Base-by-base conservation (phyloP, 495 filamentous ascomycete species). In the Talaromyces proteolyticus region DNA sequence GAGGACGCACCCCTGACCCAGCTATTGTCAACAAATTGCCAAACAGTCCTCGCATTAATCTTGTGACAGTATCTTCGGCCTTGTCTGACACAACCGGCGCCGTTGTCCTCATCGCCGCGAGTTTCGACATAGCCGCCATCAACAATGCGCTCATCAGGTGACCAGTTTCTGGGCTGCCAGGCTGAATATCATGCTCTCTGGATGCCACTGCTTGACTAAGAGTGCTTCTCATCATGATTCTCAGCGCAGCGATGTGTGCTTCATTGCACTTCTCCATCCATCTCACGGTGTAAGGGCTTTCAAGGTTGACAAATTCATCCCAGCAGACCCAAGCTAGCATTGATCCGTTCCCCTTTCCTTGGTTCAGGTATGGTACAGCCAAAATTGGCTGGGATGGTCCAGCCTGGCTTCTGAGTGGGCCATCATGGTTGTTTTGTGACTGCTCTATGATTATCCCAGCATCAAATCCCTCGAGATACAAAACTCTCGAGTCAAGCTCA, bases 211-310 rank as follows among this genome's bases (percentile, higher is more conserved):
- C 44, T 46, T 46, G 44, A 46, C 44, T 46, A 17, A 46, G 44
- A 46, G 44, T 46, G 16, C 44, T 46, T 46, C 58, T 53, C 56
- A 61, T 61, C 1, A 59, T 53, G 16, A 61, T 59, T 22, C 58
- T 43, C 7, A 61, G 45, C 6, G 56, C 58, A 7, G 56, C 58
- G 39, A 61, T 61, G 37, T 61, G 58, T 21, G 43, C 38, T 23
- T 58, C 58, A 43, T 61, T 61, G 49, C 58, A 61, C 19, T 61
- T 61, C 41, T 61, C 58, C 53, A 59, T 56, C 58, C 58, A 61
- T 37, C 58, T 49, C 20, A 61, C 53, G 3, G 42, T 59, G n/a
- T 45, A 61, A 16, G 58, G 58, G 29, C 22, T 54, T 50, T 61
- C 24, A 24, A 61, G 58, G 17, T 57, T 54, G 51, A 61, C 58